Base-by-base conservation (phyloP, 2,329 filamentous ascomycete genomes). In the Macrophomina phaseolina region DNA sequence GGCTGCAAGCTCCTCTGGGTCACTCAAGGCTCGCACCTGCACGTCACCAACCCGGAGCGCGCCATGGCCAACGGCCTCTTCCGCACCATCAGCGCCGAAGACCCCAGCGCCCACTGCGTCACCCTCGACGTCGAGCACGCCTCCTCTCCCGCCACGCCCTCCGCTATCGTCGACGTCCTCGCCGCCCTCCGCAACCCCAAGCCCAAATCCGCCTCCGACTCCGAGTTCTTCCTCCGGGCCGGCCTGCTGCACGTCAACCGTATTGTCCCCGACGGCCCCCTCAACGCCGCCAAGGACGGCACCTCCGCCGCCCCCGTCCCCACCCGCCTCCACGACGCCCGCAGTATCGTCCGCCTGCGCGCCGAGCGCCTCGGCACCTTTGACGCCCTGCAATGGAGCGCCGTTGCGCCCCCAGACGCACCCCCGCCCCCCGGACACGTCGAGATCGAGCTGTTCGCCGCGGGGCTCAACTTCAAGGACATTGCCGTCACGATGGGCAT, bases 401-500 rank as follows among this genome's bases (percentile, higher is more conserved):
- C 68, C 40, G 53, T 68, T 16, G 42, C 53, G 4, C 32, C 16
- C 9, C 49, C 51, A 5, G 58, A 58, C n/a, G 23, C 53, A 3
- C 68, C 66, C 4, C n/a, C 71, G 11, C 38, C 40, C 3, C 46
- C 67, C 11, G 56, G 45, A 18, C n/a, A 67, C 11, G 68, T 74
- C 4, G 68, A 72, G 42, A 48, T 74, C 5, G 69, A 75, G 30
- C 49, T 71, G 0, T 49, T 64, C 28, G 64, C 67, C 5, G 65
- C 52, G 6, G 72, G 72, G 0, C 6, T 74, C 14, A 73, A 73
- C 55, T 69, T 66, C 40, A 69, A 70, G 36, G 69, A 71, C 30
- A 32, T 69, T 12, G 56, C 64, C 42, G 67, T 67, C 7, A 62
- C 67, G 1, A 68, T 71, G 68, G 70, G 64, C n/a, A 46, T 67